Evolutionary conservation across 2,329 filamentous ascomycete species (phyloP).

Genomic region (Pseudogymnoascus sp.): DNA sequence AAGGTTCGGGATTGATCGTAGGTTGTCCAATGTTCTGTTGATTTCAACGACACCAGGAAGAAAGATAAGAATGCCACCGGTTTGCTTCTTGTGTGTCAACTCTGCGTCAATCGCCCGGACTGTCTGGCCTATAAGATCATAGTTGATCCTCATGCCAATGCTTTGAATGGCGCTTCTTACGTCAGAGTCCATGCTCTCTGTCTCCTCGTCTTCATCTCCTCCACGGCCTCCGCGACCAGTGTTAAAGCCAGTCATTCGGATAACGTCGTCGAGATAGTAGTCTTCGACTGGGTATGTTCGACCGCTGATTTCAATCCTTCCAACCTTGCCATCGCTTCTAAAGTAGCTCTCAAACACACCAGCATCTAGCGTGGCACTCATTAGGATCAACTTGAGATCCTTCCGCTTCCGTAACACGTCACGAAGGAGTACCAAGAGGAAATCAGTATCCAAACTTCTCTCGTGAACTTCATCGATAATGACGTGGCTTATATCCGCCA

Average conservation of each 20-base stretch:
- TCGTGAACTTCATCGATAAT: constrained; percentile 97
- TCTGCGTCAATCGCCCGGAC: constrained; percentile 76
- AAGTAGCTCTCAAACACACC: constrained; percentile 83
- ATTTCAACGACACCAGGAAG: constrained; percentile 90
- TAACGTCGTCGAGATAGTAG: constrained; percentile 81
- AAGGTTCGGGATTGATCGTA: constrained; percentile 59
- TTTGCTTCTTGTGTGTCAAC: constrained; percentile 55
- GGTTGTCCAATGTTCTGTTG: constrained; percentile 65
- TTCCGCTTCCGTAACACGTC: constrained; percentile 70
- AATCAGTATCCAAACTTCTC: constrained; percentile 89
- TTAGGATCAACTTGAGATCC: constrained; percentile 83
- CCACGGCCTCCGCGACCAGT: constrained; percentile 35
- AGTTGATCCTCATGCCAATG: constrained; percentile 82
- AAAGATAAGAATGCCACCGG: constrained; percentile 92
- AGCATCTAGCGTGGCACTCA: constrained; percentile 94
- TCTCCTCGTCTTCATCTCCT: constrained; percentile 41
- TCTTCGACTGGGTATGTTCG: constrained; percentile 87
- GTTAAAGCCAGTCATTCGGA: constrained; percentile 70
- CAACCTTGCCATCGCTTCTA: constrained; percentile 62
- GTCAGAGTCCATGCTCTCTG: constrained; percentile 44
- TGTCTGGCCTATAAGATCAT: constrained; percentile 74
- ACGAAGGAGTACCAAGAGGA: constrained; percentile 78
- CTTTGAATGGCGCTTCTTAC: constrained; percentile 67
- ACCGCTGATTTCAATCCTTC: constrained; percentile 78
- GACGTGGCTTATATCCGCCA: constrained; percentile 88